A percentile compares a stretch with the other conserved stretches of the same genome.
Evolutionary conservation across 2,329 filamentous ascomycete species (phyloP).

Genomic region (Verticillium isaacii): DNA sequence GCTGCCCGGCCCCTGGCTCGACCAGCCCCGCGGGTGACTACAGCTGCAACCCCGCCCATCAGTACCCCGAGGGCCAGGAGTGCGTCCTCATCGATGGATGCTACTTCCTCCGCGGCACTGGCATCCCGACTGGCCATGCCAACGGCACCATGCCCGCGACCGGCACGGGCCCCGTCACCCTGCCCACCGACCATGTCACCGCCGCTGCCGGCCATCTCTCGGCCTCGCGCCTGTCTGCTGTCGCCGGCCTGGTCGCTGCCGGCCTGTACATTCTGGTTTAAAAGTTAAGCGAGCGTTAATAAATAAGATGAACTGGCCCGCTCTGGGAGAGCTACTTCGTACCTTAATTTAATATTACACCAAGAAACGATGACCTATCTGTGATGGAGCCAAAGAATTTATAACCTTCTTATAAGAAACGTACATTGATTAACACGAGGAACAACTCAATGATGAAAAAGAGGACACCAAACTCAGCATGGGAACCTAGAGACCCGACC

Average conservation of each 20-base stretch:
- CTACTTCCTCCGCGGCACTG: conserved; percentile 2
- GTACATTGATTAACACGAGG: no score
- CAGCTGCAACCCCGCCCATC: conserved; percentile 4
- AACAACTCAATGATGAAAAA: no score
- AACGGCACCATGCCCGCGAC: not conserved
- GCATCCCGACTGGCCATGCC: not conserved
- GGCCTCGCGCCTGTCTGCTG: not conserved
- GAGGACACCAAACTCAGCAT: no score
- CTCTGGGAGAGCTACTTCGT: no score
- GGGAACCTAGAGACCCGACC: no score
- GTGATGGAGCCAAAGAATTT: no score
- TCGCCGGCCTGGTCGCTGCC: not conserved
- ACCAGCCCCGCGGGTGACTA: not conserved
- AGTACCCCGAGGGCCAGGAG: conserved; percentile 2
- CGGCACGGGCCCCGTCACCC: not conserved
- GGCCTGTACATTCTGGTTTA: not conserved
- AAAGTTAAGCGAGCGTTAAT: not conserved
- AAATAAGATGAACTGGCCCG: no score
- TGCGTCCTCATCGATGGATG: conserved; percentile 2
- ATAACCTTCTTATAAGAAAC: no score
- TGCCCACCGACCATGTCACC: not conserved
- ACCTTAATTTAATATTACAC: no score
- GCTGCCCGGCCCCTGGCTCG: not conserved
- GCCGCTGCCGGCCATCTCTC: not conserved
- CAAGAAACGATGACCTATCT: no score